Conservation (phyloP, 257 asterid species). For the Petunia axillaris region DNA sequence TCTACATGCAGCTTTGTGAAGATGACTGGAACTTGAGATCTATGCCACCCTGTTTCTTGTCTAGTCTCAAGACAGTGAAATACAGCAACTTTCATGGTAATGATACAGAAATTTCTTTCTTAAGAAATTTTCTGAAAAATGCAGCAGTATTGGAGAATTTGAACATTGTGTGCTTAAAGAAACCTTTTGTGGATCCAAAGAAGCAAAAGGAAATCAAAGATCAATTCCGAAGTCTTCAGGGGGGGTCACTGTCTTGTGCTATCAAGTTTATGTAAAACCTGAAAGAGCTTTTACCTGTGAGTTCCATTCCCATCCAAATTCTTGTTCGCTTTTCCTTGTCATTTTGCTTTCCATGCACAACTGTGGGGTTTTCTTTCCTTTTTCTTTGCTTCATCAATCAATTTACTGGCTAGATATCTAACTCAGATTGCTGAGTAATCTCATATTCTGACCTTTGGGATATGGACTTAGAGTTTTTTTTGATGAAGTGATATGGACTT, state of each 20-base stretch:
- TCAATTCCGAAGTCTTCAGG: conserved; percentile 37
- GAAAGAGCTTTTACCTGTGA: conserved; percentile 25
- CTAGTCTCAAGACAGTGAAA: conserved; percentile 47
- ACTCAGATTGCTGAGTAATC: neutral
- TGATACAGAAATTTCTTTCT: conserved; percentile 42
- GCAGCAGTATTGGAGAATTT: conserved; percentile 47
- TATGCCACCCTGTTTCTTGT: conserved; percentile 36
- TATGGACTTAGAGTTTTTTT: neutral
- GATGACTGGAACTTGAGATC: conserved; percentile 36
- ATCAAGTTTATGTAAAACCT: conserved; percentile 37
- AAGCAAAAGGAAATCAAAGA: conserved; percentile 35
- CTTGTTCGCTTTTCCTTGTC: neutral
- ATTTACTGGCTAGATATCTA: neutral
- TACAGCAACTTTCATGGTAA: conserved; percentile 45
- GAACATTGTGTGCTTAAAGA: conserved; percentile 39
- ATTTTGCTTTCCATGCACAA: neutral
- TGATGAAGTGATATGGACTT: too few relatives aligned
- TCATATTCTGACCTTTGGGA: neutral
- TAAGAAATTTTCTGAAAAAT: conserved; percentile 41
- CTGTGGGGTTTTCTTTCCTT: neutral
- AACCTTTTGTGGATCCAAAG: conserved; percentile 26
- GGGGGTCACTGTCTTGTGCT: conserved; percentile 45
- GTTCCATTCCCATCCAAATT: conserved; percentile 27
- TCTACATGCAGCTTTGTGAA: conserved; percentile 26
- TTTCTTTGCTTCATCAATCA: conserved; percentile 7